These are phyloP conservation scores for Arachis monticola DNA, from an alignment of 331 rosid species.

Conservation along the genomic window DNA sequence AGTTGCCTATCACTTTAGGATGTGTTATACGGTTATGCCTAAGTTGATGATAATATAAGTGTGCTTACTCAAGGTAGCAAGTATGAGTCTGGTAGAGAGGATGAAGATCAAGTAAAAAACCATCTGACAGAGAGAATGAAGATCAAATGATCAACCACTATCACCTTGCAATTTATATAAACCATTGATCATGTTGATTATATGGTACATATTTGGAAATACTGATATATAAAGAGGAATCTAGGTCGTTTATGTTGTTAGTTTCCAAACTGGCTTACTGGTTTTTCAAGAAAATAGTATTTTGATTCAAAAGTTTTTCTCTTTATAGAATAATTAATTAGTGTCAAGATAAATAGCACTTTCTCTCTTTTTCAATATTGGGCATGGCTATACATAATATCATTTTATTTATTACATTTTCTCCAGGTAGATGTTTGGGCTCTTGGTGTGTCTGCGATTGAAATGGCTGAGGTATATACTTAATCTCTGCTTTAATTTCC, in stretches of 20 bases:
- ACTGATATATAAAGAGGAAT: conserved; percentile 3
- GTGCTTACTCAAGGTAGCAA: neutral
- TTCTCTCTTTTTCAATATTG: neutral
- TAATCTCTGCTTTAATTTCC: too few species aligned
- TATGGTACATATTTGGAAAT: neutral
- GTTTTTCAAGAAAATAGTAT: neutral
- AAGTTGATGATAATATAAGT: too few species aligned
- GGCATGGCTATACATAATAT: conserved; percentile 20
- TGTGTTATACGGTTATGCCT: too few species aligned
- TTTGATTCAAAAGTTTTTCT: conserved; percentile 5
- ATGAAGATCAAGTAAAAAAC: conserved; percentile 7
- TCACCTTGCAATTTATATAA: neutral
- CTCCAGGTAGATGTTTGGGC: conserved; percentile 99
- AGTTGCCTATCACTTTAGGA: conserved; percentile 3
- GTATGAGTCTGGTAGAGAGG: conserved; percentile 6
- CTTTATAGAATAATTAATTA: too few species aligned
- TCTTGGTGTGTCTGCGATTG: conserved; percentile 99
- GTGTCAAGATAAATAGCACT: neutral
- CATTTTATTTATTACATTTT: conserved; percentile 23
- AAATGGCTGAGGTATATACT: conserved; percentile 97
- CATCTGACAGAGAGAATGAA: neutral
- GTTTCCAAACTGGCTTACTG: conserved; percentile 23
- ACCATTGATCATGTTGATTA: conserved; percentile 3
- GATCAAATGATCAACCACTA: neutral
- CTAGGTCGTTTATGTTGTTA: conserved; percentile 8